phyloP scores from a whole-genome alignment of 2,329 filamentous ascomycete species.

The Fusarium siculi region DNA sequence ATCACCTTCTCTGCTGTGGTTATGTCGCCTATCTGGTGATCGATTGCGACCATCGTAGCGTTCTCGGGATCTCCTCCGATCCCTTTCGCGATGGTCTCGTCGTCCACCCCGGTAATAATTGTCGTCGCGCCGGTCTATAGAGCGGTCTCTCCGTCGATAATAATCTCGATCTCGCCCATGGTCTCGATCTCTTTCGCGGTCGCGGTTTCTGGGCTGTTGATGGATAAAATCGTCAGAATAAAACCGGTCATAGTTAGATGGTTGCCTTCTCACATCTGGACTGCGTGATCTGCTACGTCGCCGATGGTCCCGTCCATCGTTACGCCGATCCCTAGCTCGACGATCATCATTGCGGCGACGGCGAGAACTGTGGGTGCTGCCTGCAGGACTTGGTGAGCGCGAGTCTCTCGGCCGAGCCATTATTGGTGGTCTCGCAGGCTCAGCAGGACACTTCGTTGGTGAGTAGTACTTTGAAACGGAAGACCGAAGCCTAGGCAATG shows the following conservation, averaged over 20 bases:
- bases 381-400: conserved; percentile 94
- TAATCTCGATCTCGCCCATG: conserved; percentile 63
- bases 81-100: conserved; percentile 65
- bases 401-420: conserved; percentile 75
- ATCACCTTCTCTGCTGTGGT: conserved; percentile 70
- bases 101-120: conserved; percentile 70
- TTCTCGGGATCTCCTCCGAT: conserved; percentile 73
- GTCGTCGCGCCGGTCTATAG: conserved; percentile 74
- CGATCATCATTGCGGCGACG: conserved; percentile 72
- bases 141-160: conserved; percentile 76
- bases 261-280: conserved; percentile 65
- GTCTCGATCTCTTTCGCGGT: conserved; percentile 66
- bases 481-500: conserved; percentile 36
- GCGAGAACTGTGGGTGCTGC: conserved; percentile 80
- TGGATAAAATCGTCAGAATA: conserved; percentile 53
- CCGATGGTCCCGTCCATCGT: conserved; percentile 62
- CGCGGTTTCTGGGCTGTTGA: conserved; percentile 68
- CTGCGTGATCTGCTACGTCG: conserved; percentile 71
- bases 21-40: conserved; percentile 68
- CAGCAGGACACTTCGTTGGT: conserved; percentile 54
- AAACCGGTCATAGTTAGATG: conserved; percentile 34
- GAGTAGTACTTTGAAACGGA: conserved; percentile 51
- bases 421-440: conserved; percentile 54
- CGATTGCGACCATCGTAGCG: conserved; percentile 68
- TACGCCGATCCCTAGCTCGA: conserved; percentile 63